Evolutionary conservation across 441 rosid genomes (phyloP).

Genomic region (Pelargonium myrrhifolium): DNA sequence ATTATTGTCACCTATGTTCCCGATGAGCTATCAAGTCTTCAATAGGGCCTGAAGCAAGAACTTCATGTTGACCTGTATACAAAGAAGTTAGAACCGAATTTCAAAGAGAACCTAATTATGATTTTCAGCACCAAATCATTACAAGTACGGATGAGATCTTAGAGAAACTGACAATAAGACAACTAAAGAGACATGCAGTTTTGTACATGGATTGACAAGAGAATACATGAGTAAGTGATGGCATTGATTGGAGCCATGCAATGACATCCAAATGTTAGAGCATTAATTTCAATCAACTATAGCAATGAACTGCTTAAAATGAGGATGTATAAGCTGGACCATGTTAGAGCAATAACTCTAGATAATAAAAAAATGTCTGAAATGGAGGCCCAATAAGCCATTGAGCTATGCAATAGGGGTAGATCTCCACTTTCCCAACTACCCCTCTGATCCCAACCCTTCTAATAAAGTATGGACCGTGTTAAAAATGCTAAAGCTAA

Average conservation of each 20-base stretch:
- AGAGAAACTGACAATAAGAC: not conserved
- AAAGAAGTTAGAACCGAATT: conserved; percentile 3
- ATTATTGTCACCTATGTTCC: conserved; percentile 75
- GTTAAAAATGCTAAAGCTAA: not conserved
- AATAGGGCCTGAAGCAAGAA: conserved; percentile 98
- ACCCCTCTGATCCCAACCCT: not conserved
- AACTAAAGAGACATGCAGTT: conserved; percentile 1
- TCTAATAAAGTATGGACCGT: not conserved
- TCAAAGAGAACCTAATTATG: conserved; percentile 4
- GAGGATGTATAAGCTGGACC: not conserved
- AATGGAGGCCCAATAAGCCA: too few species aligned
- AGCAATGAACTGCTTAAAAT: conserved; percentile 2
- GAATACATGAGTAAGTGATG: not conserved
- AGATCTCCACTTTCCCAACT: too few species aligned
- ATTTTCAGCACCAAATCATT: not conserved
- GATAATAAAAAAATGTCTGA: too few species aligned
- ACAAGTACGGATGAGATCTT: not conserved
- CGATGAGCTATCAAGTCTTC: conserved; percentile 98
- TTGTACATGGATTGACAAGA: not conserved
- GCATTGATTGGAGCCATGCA: not conserved
- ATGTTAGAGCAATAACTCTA: not conserved
- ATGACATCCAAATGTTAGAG: not conserved
- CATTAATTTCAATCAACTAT: not conserved
- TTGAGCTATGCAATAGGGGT: too few species aligned
- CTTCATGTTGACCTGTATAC: conserved; percentile 86